Percentiles rank a stretch among this genome's conserved stretches.
These are phyloP conservation scores for Inga leiocalycina DNA, from an alignment of 306 rosid species.

Conservation along the genomic window DNA sequence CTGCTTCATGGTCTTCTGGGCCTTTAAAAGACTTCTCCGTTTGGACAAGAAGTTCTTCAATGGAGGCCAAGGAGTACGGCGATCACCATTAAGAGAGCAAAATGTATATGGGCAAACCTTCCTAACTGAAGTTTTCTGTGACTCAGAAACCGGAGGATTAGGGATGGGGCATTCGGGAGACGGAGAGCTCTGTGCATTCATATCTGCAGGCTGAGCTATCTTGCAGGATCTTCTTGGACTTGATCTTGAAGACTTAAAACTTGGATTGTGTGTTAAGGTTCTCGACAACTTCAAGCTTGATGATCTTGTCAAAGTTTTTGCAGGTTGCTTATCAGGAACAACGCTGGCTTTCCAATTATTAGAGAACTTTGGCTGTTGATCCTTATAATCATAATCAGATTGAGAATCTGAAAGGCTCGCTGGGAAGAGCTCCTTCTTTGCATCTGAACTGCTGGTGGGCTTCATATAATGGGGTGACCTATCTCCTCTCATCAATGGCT, in stretches of 20 bases:
- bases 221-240: slow-evolving; percentile 49
- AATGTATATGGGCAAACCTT: slow-evolving; percentile 79
- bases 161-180: no score
- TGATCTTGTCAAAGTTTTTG: slow-evolving; percentile 39
- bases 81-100: slow-evolving; percentile 85
- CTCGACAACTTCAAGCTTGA: slow-evolving; percentile 53
- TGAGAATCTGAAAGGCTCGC: slow-evolving; percentile 45
- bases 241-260: slow-evolving; percentile 50
- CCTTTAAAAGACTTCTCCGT: slow-evolving; percentile 54
- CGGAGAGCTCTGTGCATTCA: slow-evolving; percentile 7
- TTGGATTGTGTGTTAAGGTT: slow-evolving; percentile 50
- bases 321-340: slow-evolving; percentile 42
- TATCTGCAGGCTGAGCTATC: slow-evolving; percentile 44
- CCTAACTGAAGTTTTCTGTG: slow-evolving; percentile 64
- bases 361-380: slow-evolving; percentile 30
- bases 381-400: slow-evolving; percentile 44
- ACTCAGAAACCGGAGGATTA: not conserved
- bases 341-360: slow-evolving; percentile 34
- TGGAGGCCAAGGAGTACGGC: slow-evolving; percentile 57
- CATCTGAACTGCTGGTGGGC: slow-evolving; percentile 70
- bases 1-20: slow-evolving; percentile 47
- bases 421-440: slow-evolving; percentile 57
- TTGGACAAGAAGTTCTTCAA: slow-evolving; percentile 68
- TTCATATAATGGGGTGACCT: slow-evolving; percentile 78
- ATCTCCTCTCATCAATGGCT: slow-evolving; percentile 35